phyloP scores from a whole-genome alignment of 345 rosid genomes.

The Diplotaxis tenuifolia region DNA sequence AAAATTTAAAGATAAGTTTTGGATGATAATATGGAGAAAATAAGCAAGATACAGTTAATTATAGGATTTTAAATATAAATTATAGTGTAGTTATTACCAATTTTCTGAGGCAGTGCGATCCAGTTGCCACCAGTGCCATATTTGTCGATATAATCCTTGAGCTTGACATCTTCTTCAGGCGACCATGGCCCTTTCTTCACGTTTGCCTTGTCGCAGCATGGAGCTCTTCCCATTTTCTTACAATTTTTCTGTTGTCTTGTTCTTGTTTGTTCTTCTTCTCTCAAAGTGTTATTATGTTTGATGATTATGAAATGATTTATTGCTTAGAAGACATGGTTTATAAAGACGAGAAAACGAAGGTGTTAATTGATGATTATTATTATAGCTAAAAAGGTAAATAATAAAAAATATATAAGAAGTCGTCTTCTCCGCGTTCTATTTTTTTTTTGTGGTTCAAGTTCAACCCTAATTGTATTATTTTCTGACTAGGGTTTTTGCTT shows the following conservation, averaged over 20 bases:
- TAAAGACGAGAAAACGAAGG: slow-evolving; percentile 24
- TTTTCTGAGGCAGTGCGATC: slow-evolving; percentile 97
- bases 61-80: neutral
- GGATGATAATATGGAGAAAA: neutral
- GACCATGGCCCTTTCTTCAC: slow-evolving; percentile 98
- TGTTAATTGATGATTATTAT: slow-evolving; percentile 26
- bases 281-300: slow-evolving; percentile 8
- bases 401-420: slow-evolving; percentile 20
- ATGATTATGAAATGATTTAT: slow-evolving; percentile 32
- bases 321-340: slow-evolving; percentile 25
- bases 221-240: slow-evolving; percentile 85
- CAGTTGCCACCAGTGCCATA: slow-evolving; percentile 92
- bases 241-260: slow-evolving; percentile 11
- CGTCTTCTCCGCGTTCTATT: slow-evolving; percentile 42
- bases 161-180: slow-evolving; percentile 92
- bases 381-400: slow-evolving; percentile 8
- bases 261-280: slow-evolving; percentile 19
- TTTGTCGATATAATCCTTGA: slow-evolving; percentile 78
- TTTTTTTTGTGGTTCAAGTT: slow-evolving; percentile 25
- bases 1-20: neutral
- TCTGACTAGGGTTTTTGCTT: slow-evolving; percentile 53
- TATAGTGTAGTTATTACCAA: slow-evolving; percentile 48
- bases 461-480: slow-evolving; percentile 32
- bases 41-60: neutral
- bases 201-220: slow-evolving; percentile 92